Percentiles rank a stretch among this genome's conserved stretches.
phyloP scores from a whole-genome alignment of 2,329 filamentous ascomycete genomes.

The Epichloe baconii region DNA sequence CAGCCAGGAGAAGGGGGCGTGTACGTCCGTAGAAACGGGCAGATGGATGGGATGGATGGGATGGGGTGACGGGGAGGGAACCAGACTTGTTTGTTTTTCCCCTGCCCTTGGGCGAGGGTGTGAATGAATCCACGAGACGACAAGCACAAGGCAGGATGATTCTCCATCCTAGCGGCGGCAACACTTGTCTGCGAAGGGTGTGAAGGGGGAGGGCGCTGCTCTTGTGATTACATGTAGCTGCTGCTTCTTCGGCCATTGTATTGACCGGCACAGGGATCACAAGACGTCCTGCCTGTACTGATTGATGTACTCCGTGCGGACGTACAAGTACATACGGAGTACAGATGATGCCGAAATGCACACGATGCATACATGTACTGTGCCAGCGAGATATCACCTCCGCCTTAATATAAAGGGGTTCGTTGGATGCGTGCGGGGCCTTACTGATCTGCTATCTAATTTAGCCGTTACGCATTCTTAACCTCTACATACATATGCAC shows the following conservation, averaged over 20 bases:
- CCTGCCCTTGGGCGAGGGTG: not conserved
- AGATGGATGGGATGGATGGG: not conserved
- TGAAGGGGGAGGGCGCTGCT: too few species aligned
- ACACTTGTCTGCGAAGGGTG: not conserved
- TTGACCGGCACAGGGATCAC: not conserved
- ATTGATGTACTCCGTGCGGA: too few species aligned
- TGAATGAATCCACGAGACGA: not conserved
- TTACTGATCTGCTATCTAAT: too few species aligned
- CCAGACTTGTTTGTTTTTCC: not conserved
- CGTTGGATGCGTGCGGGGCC: too few species aligned
- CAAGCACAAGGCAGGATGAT: not conserved
- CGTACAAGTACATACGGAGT: too few species aligned
- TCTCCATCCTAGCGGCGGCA: not conserved
- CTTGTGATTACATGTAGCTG: too few species aligned
- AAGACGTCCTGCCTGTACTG: not conserved
- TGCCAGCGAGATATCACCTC: not conserved
- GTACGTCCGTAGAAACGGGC: not conserved
- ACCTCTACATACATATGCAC: too few species aligned
- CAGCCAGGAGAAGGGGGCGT: conserved; percentile 7
- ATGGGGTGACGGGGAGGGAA: not conserved
- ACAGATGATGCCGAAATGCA: too few species aligned
- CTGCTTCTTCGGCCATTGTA: not conserved
- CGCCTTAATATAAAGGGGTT: too few species aligned
- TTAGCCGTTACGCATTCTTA: too few species aligned
- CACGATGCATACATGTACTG: not conserved